Evolutionary conservation across 1,284 basidiomycete genomes (phyloP), one percentile per base, ranked within the genome.

Genomic region (Lentinula novae-zelandiae): DNA sequence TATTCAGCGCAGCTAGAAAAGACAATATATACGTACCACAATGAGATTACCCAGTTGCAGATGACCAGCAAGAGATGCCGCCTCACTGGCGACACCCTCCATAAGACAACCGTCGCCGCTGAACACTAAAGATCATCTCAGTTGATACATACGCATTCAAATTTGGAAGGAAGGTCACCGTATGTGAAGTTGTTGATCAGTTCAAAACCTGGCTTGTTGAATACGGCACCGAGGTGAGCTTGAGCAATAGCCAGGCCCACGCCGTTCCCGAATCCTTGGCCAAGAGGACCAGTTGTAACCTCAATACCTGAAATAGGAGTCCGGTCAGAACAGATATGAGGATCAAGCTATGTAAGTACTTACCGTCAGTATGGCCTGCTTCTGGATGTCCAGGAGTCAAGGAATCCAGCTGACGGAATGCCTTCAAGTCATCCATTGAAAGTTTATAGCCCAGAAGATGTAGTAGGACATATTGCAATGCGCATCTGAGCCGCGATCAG

Each of bases 211-310:
- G 92, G 87, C 76, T 90, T 92, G 85, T 98, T 98, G 82, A 87
- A 98, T 58, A 87, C 79, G 50, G 93, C 93, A 57, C 82, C 93
- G 64, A 96, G 80, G 75, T 98, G 94, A 39, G 91, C 90, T 78
- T 96, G 89, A 22, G 92, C 95, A 63, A 97, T 95, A 62, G 95
- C 96, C 58, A 98, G 79, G 75, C 95, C 95, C 66, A 98, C 93
- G 63, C 86, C 92, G 74, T 95, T 96, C 68, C 91, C 86, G 73
- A 98, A 91, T 71, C 94, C 94, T 77, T 98, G 95, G 55, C 95
- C 95, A 39, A 98, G 89, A 63, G 96, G 95, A 65, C 95, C 96
- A 61, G 96, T 98, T 68, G 95, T 98, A 66, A 97, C 94, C 78
- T 98, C 95, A 65, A 98, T 85, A 69, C 85, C 86, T 52, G 36